Conservation (phyloP, 768 basidiomycete species). For the Calvatia gigantea region DNA sequence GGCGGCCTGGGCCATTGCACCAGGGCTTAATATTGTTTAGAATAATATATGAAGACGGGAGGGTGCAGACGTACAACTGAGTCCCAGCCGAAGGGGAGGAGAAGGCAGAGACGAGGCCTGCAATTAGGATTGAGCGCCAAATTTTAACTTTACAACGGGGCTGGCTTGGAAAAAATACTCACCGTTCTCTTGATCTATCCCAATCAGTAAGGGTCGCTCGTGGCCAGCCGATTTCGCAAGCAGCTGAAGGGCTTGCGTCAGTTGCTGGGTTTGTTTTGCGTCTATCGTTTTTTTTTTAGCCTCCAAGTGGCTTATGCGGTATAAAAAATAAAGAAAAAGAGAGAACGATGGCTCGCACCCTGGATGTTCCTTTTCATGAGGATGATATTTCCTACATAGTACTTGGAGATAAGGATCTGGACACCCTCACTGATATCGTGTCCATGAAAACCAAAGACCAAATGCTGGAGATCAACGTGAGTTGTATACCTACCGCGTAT, state of each 20-base stretch:
- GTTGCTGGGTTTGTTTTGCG: constrained; percentile 42
- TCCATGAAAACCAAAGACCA: constrained; percentile 70
- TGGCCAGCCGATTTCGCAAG: constrained; percentile 59
- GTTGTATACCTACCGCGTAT: not conserved
- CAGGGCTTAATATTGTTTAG: constrained; percentile 45
- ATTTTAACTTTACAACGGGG: too few relatives aligned
- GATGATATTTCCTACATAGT: constrained; percentile 65
- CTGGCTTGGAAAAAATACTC: not conserved
- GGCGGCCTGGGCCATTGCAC: constrained; percentile 70
- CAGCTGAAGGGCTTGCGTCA: constrained; percentile 49
- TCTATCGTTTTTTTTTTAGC: constrained; percentile 28
- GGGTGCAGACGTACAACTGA: constrained; percentile 50
- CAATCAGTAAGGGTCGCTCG: constrained; percentile 53
- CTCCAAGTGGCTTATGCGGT: not conserved
- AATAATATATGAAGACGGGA: not conserved
- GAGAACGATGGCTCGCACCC: constrained; percentile 34
- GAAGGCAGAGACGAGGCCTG: constrained; percentile 71
- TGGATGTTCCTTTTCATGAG: constrained; percentile 66
- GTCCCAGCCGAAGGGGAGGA: constrained; percentile 55
- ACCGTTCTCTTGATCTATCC: constrained; percentile 77
- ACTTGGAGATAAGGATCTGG: constrained; percentile 53
- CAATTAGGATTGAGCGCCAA: too few relatives aligned
- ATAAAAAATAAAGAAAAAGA: too few relatives aligned
- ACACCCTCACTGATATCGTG: constrained; percentile 47
- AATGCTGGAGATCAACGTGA: constrained; percentile 43